Percentiles rank a stretch among this genome's conserved stretches.
Conservation (phyloP, 1,284 basidiomycete genomes). For the Agaricales sp. region DNA sequence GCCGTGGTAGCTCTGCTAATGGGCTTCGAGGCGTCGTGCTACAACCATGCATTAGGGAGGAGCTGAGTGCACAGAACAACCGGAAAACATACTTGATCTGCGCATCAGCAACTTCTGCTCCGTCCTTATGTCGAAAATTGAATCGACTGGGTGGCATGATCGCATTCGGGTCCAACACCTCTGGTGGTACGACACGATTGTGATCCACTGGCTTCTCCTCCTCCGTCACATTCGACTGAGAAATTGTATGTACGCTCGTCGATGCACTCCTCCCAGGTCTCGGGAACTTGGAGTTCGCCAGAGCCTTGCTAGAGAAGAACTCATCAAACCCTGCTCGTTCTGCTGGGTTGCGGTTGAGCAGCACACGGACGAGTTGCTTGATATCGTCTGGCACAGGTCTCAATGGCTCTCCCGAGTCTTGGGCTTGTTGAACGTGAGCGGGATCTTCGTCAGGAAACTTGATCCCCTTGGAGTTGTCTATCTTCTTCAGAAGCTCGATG, state of each 20-base stretch:
- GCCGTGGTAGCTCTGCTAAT: constrained; percentile 3
- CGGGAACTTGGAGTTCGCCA: constrained; percentile 74
- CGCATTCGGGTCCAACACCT: constrained; percentile 64
- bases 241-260: not conserved
- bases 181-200: constrained; percentile 59
- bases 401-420: constrained; percentile 30
- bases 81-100: not conserved
- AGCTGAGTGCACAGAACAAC: not conserved
- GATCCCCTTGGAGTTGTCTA: constrained; percentile 79
- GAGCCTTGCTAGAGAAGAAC: constrained; percentile 79
- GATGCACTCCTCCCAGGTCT: constrained; percentile 22
- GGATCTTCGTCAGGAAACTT: constrained; percentile 88
- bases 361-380: constrained; percentile 76
- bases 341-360: constrained; percentile 78
- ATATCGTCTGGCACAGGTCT: constrained; percentile 71
- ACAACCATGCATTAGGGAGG: not conserved
- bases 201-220: constrained; percentile 41
- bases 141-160: constrained; percentile 75
- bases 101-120: not conserved
- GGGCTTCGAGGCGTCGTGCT: not conserved
- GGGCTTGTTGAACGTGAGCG: constrained; percentile 21
- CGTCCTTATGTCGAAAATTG: constrained; percentile 42
- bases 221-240: constrained; percentile 1
- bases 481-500: constrained; percentile 90
- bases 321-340: constrained; percentile 88